These are phyloP conservation scores for Boletellus ananiceps DNA, from an alignment of 768 basidiomycete genomes.

Conservation along the genomic window DNA sequence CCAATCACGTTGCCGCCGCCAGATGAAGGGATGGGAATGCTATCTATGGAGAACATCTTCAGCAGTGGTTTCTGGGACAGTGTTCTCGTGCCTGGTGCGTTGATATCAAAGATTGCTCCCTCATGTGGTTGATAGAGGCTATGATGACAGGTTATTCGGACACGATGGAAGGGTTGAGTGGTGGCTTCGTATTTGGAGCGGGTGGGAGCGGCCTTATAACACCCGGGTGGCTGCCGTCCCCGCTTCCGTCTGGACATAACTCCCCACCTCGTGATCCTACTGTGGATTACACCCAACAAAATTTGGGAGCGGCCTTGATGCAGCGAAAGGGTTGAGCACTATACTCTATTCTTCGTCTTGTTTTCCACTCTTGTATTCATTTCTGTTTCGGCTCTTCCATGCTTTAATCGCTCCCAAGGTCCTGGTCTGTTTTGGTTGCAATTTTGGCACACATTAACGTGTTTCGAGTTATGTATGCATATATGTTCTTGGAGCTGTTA, in stretches of 20 bases:
- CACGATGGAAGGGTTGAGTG: conserved; percentile 75
- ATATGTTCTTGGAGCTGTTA: background rate
- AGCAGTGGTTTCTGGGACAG: conserved; percentile 84
- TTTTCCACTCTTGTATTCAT: background rate
- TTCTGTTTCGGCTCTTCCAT: background rate
- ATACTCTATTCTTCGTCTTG: conserved; percentile 1
- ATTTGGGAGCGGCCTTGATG: conserved; percentile 21
- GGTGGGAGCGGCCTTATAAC: conserved; percentile 84
- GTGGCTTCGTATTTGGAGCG: conserved; percentile 81
- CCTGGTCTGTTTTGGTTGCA: conserved; percentile 11
- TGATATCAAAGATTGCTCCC: background rate
- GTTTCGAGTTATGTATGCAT: conserved; percentile 17
- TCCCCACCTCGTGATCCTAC: conserved; percentile 32
- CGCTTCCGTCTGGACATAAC: conserved; percentile 52
- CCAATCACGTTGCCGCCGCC: conserved; percentile 70
- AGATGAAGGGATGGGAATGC: conserved; percentile 39
- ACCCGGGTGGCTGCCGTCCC: conserved; percentile 58
- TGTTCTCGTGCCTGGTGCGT: conserved; percentile 78
- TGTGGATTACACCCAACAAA: conserved; percentile 28
- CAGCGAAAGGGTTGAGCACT: conserved; percentile 24
- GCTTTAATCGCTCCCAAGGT: background rate
- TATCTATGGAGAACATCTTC: conserved; percentile 82
- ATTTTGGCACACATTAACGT: conserved; percentile 4
- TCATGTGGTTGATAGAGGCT: conserved; percentile 2
- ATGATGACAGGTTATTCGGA: conserved; percentile 62